Evolutionary conservation across 176 grass and related monocot species (phyloP), one percentile per base, ranked within the genome.

Genomic region (Phoenix dactylifera): DNA sequence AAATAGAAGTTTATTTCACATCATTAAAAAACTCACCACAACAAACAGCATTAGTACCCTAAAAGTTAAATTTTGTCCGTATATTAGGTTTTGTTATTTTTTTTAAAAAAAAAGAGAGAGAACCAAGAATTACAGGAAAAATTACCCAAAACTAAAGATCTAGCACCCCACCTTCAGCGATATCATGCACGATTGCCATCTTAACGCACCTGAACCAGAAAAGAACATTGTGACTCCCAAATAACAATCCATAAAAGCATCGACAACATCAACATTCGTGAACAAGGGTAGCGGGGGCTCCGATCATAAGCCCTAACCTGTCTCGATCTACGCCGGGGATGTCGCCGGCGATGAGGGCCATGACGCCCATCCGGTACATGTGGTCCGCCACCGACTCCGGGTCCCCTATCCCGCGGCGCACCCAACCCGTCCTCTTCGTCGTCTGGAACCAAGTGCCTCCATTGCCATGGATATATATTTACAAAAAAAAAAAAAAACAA

Each of bases 101-200:
- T 20, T 20, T 20, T n/a, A 9, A 9, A 44, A 44, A 7, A 32
- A 6, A 32, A 32, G 0, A 2, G 0, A 39, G 10, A 44, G 6
- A 12, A 44, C 6, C 7, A 14, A 44, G 35, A 44, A 44, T 12
- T 44, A 14, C 35, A 12, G 35, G 35, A 44, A 44, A 44, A 44
- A 14, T 12, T 44, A 44, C 35, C 10, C 35, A 44, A 44, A 44
- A 44, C 35, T 44, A 44, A 44, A 9, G 35, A 44, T 44, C 9
- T 44, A 44, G 35, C 9, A 44, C 10, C 35, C 35, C 69, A 97
- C 93, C 93, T 91, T 97, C 93, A 20, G 93, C 93, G 79, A 97
- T 90, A 70, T 97, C 93, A 75, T 97, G 93, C 65, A 97, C 93
- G 9, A 97, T 85, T 61, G 93, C 93, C 76, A 97, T 91, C 80